phyloP scores from a whole-genome alignment of 73 alveolate species.

The Effrenium voratum region DNA sequence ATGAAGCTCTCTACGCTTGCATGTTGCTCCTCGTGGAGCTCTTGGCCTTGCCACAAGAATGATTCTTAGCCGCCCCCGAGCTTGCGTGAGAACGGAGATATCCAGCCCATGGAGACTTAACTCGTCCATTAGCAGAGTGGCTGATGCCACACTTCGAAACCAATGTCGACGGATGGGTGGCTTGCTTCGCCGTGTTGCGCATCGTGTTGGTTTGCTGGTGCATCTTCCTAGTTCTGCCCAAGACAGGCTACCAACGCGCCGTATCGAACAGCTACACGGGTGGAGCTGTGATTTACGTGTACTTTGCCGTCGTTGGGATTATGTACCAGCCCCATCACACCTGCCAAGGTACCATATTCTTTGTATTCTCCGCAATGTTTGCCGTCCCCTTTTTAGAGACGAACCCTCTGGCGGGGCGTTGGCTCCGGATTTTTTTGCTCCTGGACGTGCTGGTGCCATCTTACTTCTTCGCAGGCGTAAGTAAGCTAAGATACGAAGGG shows the following conservation, averaged over 20 bases:
- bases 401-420: not conserved
- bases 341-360: not conserved
- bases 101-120: not conserved
- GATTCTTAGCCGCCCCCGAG: not conserved
- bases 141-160: not conserved
- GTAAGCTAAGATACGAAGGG: not conserved
- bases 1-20: not conserved
- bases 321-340: not conserved
- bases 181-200: not conserved
- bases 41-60: not conserved
- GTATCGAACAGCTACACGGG: not conserved
- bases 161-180: not conserved
- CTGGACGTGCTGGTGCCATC: not conserved
- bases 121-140: not conserved
- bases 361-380: not conserved
- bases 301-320: not conserved
- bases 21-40: not conserved
- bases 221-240: not conserved
- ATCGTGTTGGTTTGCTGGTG: not conserved
- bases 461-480: not conserved
- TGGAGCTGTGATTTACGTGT: not conserved
- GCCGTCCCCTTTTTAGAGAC: not conserved
- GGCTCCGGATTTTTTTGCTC: slow-evolving; percentile 2
- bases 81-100: not conserved
- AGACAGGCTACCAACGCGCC: no score